A percentile compares a stretch with the other conserved stretches of the same genome.
These are phyloP conservation scores for Pseudogymnoascus sp. DNA, from an alignment of 2,329 filamentous ascomycete species.

Conservation along the genomic window DNA sequence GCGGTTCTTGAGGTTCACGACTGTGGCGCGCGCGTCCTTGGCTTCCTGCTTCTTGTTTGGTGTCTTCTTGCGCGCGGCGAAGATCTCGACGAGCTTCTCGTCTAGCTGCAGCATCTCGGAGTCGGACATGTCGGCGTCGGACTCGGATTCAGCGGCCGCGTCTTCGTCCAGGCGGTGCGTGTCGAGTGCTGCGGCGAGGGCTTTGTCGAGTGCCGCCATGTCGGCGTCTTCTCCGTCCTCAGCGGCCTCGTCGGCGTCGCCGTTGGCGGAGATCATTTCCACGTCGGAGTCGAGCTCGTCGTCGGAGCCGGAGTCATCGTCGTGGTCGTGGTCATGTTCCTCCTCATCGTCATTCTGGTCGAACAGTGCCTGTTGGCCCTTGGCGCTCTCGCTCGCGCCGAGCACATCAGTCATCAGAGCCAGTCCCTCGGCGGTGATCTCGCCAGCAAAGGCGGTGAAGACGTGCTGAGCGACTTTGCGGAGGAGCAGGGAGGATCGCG, in stretches of 20 bases:
- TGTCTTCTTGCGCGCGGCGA: conserved; percentile 66
- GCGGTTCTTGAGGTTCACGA: conserved; percentile 91
- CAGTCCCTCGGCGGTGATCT: conserved; percentile 67
- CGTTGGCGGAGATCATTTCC: conserved; percentile 42
- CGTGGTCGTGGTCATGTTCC: conserved; percentile 39
- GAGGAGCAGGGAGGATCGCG: conserved; percentile 76
- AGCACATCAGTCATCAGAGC: conserved; percentile 62
- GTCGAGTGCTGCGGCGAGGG: conserved; percentile 70
- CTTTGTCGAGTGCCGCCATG: conserved; percentile 51
- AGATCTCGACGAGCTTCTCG: conserved; percentile 73
- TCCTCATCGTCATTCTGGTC: conserved; percentile 58
- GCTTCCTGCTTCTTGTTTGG: conserved; percentile 71
- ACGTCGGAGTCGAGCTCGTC: conserved; percentile 39
- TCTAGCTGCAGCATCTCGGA: conserved; percentile 92
- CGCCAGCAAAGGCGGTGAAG: conserved; percentile 71
- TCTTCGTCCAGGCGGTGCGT: conserved; percentile 60
- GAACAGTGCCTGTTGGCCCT: conserved; percentile 83
- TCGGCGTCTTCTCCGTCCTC: conserved; percentile 36
- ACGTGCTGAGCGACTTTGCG: conserved; percentile 82
- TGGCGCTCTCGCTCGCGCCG: conserved; percentile 68
- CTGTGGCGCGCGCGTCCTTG: conserved; percentile 78
- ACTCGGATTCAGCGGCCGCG: conserved; percentile 46
- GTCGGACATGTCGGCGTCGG: conserved; percentile 83
- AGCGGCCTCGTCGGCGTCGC: conserved; percentile 33
- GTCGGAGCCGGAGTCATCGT: conserved; percentile 33